phyloP scores from a whole-genome alignment of 768 basidiomycete species.

The Collybia sp. region DNA sequence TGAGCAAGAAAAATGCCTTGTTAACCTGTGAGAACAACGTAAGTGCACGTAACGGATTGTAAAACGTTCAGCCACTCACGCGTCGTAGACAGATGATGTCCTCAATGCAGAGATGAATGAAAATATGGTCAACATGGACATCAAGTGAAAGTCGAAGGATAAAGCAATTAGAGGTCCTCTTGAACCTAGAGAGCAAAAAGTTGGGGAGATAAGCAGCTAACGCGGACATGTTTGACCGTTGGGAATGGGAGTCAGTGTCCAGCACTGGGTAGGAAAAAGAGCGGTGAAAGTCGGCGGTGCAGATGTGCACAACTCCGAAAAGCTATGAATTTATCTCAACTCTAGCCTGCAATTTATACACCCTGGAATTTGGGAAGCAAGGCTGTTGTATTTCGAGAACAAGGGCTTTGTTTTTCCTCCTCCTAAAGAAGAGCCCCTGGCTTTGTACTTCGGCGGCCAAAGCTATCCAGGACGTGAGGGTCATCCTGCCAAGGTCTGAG shows the following conservation, averaged over 20 bases:
- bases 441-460: too few species aligned
- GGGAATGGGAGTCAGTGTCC: neutral
- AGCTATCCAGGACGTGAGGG: too few species aligned
- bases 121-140: slow-evolving; percentile 38
- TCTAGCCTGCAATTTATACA: too few species aligned
- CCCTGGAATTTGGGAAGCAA: too few species aligned
- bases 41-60: neutral
- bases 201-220: slow-evolving; percentile 12
- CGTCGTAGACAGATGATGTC: slow-evolving; percentile 42
- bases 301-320: too few species aligned
- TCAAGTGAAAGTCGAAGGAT: slow-evolving; percentile 32
- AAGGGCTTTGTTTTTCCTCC: too few species aligned
- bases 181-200: slow-evolving; percentile 14
- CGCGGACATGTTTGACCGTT: slow-evolving; percentile 1
- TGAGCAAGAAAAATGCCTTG: slow-evolving; percentile 55
- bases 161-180: slow-evolving; percentile 11
- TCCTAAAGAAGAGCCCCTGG: too few species aligned
- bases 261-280: neutral
- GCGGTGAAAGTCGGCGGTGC: neutral
- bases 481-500: too few species aligned
- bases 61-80: slow-evolving; percentile 20
- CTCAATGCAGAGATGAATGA: slow-evolving; percentile 36
- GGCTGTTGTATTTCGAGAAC: too few species aligned
- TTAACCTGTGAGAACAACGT: slow-evolving; percentile 36
- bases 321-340: too few species aligned